phyloP scores from a whole-genome alignment of 495 filamentous ascomycete genomes.

The Aspergillus affinis region DNA sequence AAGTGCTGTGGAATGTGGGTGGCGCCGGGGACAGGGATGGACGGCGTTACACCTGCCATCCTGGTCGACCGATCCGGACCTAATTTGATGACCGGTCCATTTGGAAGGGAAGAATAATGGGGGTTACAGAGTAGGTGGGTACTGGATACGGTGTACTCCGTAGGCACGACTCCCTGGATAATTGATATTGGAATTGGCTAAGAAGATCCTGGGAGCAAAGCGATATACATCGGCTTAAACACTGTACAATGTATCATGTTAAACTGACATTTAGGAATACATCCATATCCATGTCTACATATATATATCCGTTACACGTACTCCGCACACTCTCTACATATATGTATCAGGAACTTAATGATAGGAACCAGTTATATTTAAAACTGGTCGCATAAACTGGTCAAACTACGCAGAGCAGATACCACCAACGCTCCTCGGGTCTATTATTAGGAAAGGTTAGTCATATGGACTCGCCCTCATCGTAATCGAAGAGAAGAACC shows the following conservation, averaged over 20 bases:
- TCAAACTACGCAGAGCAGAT: no score
- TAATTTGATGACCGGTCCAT: not conserved
- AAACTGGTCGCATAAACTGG: no score
- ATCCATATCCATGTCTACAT: no score
- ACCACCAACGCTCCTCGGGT: no score
- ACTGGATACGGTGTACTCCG: not conserved
- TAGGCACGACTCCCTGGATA: not conserved
- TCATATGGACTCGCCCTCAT: not conserved
- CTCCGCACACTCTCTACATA: no score
- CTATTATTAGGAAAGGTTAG: no score
- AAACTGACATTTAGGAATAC: no score
- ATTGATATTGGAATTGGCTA: not conserved
- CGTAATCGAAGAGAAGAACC: not conserved
- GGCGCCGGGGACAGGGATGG: slow-evolving; percentile 4
- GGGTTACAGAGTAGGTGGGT: not conserved
- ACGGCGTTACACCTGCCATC: slow-evolving; percentile 1
- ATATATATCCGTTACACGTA: no score
- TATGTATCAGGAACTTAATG: no score
- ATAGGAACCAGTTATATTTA: no score
- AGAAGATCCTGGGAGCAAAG: not conserved
- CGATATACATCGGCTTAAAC: no score
- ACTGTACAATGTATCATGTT: no score
- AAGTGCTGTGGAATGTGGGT: not conserved
- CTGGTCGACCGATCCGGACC: slow-evolving; percentile 2
- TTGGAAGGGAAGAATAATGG: not conserved